Evolutionary conservation across 306 rosid species (phyloP).

Genomic region (Pyrus betulifolia): DNA sequence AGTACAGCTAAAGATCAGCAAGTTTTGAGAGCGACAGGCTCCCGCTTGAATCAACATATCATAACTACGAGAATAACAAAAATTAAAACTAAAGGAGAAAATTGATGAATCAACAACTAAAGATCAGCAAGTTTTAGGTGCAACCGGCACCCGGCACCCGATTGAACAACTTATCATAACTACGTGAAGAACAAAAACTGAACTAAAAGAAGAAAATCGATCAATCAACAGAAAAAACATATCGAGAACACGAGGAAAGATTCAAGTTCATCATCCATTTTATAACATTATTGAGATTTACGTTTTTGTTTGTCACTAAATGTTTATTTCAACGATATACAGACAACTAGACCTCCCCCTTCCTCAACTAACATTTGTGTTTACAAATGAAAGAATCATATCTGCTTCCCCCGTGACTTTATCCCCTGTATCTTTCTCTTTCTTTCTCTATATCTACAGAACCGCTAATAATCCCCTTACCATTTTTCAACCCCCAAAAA

Average conservation of each 20-base stretch:
- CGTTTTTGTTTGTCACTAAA: conserved; percentile 11
- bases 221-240: neutral
- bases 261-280: neutral
- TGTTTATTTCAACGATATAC: conserved; percentile 22
- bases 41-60: neutral
- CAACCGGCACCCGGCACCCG: too few species aligned
- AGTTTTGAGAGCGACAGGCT: too few species aligned
- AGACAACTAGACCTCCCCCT: conserved; percentile 9
- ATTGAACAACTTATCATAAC: too few species aligned
- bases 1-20: too few species aligned
- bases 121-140: too few species aligned
- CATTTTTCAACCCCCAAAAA: conserved; percentile 16
- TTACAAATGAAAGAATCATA: conserved; percentile 70
- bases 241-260: too few species aligned
- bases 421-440: conserved; percentile 24
- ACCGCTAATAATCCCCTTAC: conserved; percentile 12
- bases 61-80: neutral
- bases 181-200: too few species aligned
- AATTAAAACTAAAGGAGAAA: neutral
- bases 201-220: too few species aligned
- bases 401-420: conserved; percentile 35
- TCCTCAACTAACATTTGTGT: conserved; percentile 26
- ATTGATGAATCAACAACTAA: neutral
- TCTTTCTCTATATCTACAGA: conserved; percentile 52
- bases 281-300: conserved; percentile 7